Conservation (phyloP, 2,329 filamentous ascomycete species). For the Cladosporium sp. region DNA sequence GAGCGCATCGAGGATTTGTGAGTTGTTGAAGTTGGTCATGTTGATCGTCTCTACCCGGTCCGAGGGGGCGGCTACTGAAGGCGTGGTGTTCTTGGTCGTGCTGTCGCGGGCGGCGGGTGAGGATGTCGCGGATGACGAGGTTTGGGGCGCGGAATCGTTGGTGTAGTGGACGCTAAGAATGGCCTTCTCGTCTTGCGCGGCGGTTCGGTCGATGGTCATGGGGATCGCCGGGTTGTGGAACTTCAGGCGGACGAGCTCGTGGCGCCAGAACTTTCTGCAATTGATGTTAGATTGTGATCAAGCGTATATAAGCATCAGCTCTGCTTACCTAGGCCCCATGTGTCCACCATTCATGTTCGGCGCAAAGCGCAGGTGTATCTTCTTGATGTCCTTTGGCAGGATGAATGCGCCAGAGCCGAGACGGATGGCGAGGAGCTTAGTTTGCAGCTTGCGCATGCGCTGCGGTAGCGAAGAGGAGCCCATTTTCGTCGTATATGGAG, state of each 20-base stretch:
- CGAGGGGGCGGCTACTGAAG: constrained; percentile 25
- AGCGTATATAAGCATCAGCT: neutral
- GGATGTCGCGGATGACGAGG: constrained; percentile 23
- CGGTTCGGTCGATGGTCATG: constrained; percentile 71
- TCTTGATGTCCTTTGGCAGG: constrained; percentile 68
- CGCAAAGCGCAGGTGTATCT: constrained; percentile 70
- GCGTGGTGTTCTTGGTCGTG: constrained; percentile 26
- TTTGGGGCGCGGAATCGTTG: constrained; percentile 25
- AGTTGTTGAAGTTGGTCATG: constrained; percentile 57
- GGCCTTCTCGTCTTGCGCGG: constrained; percentile 50
- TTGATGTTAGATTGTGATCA: constrained; percentile 20
- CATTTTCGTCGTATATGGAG: constrained; percentile 36
- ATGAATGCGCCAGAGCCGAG: constrained; percentile 77
- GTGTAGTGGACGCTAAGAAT: constrained; percentile 60
- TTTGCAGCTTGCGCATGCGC: constrained; percentile 68
- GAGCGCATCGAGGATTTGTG: constrained; percentile 58
- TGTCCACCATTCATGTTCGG: constrained; percentile 58
- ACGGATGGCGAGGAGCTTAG: constrained; percentile 67
- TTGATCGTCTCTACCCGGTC: constrained; percentile 39
- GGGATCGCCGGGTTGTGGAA: constrained; percentile 84
- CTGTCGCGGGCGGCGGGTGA: constrained; percentile 20
- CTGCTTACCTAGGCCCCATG: constrained; percentile 60
- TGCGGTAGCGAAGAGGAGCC: constrained; percentile 34
- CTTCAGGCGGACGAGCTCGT: constrained; percentile 78
- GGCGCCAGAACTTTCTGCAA: constrained; percentile 77